Percentiles rank a stretch among this genome's conserved stretches.
phyloP scores from a whole-genome alignment of 371 early-diverging fungal genomes.

The Lichtheimia corymbifera region DNA sequence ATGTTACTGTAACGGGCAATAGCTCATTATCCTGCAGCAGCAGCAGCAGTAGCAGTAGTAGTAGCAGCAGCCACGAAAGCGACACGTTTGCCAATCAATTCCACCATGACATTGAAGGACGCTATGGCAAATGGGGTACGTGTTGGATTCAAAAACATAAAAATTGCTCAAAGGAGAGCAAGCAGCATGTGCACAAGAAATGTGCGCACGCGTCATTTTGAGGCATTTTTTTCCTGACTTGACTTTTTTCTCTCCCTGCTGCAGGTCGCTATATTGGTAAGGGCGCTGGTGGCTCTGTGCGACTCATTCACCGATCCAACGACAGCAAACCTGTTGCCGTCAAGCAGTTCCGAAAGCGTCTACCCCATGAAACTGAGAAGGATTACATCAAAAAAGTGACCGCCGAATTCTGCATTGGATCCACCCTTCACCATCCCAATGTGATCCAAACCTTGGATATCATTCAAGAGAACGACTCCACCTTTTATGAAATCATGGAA shows the following conservation, averaged over 20 bases:
- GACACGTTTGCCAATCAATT: slow-evolving; percentile 30
- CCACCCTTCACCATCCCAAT: slow-evolving; percentile 79
- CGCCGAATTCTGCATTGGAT: slow-evolving; percentile 86
- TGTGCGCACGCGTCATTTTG: slow-evolving; percentile 16
- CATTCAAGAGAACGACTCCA: slow-evolving; percentile 57
- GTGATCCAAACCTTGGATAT: slow-evolving; percentile 87
- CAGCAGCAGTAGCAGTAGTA: not conserved
- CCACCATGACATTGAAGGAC: slow-evolving; percentile 28
- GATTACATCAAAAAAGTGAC: slow-evolving; percentile 85
- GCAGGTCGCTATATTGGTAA: slow-evolving; percentile 70
- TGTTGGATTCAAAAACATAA: not conserved
- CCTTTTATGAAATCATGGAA: slow-evolving; percentile 80
- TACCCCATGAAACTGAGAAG: slow-evolving; percentile 66
- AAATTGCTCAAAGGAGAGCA: not conserved
- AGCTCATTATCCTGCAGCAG: not conserved
- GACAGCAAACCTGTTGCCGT: slow-evolving; percentile 71
- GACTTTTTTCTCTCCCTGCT: not conserved
- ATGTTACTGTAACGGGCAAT: not conserved
- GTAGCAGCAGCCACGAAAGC: not conserved
- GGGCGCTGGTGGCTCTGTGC: slow-evolving; percentile 79
- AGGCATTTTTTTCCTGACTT: slow-evolving; percentile 15
- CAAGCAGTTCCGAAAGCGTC: slow-evolving; percentile 79
- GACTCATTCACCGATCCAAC: slow-evolving; percentile 66
- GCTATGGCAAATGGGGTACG: slow-evolving; percentile 38
- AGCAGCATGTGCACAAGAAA: not conserved